Evolutionary conservation across 2,329 filamentous ascomycete genomes (phyloP).

Genomic region (Sclerotinia sclerotiorum): DNA sequence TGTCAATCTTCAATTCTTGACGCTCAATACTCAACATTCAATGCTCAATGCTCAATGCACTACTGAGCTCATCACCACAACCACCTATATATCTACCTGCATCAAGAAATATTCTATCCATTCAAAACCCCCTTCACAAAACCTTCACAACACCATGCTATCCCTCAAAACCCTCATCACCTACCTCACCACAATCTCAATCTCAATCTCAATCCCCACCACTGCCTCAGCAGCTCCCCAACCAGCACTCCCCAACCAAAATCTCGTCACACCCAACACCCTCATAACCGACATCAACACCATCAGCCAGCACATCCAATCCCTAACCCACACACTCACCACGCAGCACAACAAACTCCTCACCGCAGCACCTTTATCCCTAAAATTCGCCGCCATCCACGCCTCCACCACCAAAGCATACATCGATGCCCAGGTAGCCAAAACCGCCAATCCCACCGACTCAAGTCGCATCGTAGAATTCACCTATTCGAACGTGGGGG

Average conservation of each 20-base stretch:
- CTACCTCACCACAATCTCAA: background rate
- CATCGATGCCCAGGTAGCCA: background rate
- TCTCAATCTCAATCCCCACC: background rate
- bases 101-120: background rate
- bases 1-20: background rate
- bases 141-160: background rate
- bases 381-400: background rate
- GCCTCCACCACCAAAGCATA: background rate
- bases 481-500: background rate
- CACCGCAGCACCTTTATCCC: background rate
- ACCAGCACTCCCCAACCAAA: too few relatives aligned
- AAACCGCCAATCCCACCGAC: background rate
- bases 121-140: background rate
- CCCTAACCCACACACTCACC: background rate
- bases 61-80: background rate
- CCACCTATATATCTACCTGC: too few relatives aligned
- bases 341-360: background rate
- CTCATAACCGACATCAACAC: background rate
- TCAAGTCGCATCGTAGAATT: background rate
- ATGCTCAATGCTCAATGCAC: background rate
- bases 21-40: background rate
- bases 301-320: background rate
- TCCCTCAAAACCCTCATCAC: slow-evolving; percentile 3
- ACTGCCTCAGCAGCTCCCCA: background rate
- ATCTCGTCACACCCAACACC: background rate